Percentiles rank a stretch among this genome's conserved stretches.
Evolutionary conservation across 2,329 filamentous ascomycete species (phyloP).

Genomic region (Hypoxylon sp.): DNA sequence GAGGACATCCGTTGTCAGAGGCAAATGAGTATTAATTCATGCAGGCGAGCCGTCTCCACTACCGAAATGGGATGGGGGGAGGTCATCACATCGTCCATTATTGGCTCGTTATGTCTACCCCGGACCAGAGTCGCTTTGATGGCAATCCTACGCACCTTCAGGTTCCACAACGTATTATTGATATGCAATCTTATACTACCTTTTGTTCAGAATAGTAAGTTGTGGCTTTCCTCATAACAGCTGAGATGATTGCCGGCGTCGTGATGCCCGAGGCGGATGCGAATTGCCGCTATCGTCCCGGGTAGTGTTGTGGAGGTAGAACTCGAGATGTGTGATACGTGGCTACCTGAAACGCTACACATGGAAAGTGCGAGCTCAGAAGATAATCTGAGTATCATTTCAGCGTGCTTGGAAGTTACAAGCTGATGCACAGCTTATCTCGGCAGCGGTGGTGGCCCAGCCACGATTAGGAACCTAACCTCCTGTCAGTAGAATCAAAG

Average conservation of each 20-base stretch:
- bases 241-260: conserved; percentile 9
- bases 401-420: neutral
- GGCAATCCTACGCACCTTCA: neutral
- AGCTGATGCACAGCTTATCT: conserved; percentile 4
- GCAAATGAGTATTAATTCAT: conserved; percentile 18
- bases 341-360: conserved; percentile 23
- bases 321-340: conserved; percentile 5
- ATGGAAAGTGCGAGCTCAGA: neutral
- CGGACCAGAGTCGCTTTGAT: neutral
- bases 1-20: conserved; percentile 5
- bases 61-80: conserved; percentile 2
- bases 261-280: conserved; percentile 9
- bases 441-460: neutral
- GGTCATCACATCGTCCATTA: conserved; percentile 23
- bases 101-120: conserved; percentile 19
- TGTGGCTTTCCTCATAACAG: conserved; percentile 19
- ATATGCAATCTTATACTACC: conserved; percentile 3
- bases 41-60: conserved; percentile 11
- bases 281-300: neutral
- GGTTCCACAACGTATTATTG: conserved; percentile 25
- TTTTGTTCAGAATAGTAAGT: neutral
- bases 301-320: neutral
- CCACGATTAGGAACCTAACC: neutral
- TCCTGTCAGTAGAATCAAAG: conserved; percentile 2
- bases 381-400: conserved; percentile 1